Evolutionary conservation across 768 basidiomycete species (phyloP), one percentile per base, ranked within the genome.

Genomic region (Tulasnella sp.): DNA sequence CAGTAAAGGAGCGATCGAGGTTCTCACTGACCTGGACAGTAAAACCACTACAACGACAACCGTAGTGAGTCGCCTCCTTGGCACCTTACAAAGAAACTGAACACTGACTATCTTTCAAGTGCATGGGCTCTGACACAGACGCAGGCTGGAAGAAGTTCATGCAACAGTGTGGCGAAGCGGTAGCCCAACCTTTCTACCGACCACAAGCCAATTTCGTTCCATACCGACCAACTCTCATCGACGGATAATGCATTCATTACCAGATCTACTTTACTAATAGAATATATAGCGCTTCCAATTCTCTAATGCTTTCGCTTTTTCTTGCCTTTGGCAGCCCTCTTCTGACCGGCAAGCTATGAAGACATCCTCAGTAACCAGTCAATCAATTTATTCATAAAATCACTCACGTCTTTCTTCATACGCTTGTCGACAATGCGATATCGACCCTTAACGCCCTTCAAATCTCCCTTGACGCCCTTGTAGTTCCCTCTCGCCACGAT

Each of bases 341-440:
- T 95, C 79, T 87, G 85, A 3, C 92, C 93, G 36, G 92, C 88
- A n/a, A 91, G 80, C 92, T 96, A 76, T 63, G 62, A n/a, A n/a
- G n/a, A n/a, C n/a, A n/a, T n/a, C 42, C 7, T 14, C n/a, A 52
- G n/a, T 69, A 59, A 29, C 75, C 42, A 75, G n/a, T 40, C 11
- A 59, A 69, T 40, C 40, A 67, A 5, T 62, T 72, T 65, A 52
- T 69, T 64, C 6, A 59, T 47, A 62, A 75, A 9, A n/a, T 35
- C 62, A 79, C 85, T 40, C 52, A 91, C 92, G 86, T 94, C 92
- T 86, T 95, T 97, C 80, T 86, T 92, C 90, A 95, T 94, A 75
- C 95, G 84, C 4, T 93, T 82, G 80, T 97, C 95, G 0, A 96
- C 94, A 93, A 97, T 97, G 42, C 89, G 83, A 80, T 97, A 98